Base-by-base conservation (phyloP, 2,329 filamentous ascomycete genomes). In the Alternaria consortialis region DNA sequence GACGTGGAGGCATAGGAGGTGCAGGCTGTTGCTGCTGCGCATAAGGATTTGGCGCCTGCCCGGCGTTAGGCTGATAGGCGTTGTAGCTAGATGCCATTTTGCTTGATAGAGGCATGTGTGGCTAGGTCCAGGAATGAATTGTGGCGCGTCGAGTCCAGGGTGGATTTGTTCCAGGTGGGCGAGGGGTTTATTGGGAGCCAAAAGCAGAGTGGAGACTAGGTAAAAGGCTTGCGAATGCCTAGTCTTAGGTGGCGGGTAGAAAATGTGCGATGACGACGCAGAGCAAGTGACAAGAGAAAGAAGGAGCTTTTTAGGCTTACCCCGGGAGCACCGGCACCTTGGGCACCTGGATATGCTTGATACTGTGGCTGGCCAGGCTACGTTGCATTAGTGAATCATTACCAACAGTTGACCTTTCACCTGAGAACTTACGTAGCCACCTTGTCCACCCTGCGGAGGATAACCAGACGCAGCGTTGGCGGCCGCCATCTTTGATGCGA, bases 281-380 rank as follows among this genome's bases (percentile, higher is more conserved):
- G 64, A 71, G 64, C 58, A 73, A 64, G 69, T 69, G 65, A 72
- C 57, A 62, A 61, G 63, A 59, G 39, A 50, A 67, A 65, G 56
- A 64, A 67, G 42, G 43, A 70, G 62, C 64, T 63, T 63, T 66
- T 67, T 71, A 54, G 52, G 66, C 76, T 79, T 77, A 77, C 77
- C 48, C 48, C 73, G 70, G 70, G 70, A 70, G 73, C 70, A 63
- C 72, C 70, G 70, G 77, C 75, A 69, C 81, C 82, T 65, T 80
- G 82, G 73, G 84, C 86, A 64, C 82, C 82, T 69, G 81, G 82
- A 74, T 85, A 88, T 66, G 85, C 82, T 79, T 87, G 85, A 77
- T 88, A 87, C 71, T 82, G 80, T 62, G 76, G 78, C 68, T 84
- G 82, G 53, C 80, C 78, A 66, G 80, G 80, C 80, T 82, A 55